These are phyloP conservation scores for Trichoderma virens DNA, from an alignment of 495 filamentous ascomycete species.

Conservation along the genomic window DNA sequence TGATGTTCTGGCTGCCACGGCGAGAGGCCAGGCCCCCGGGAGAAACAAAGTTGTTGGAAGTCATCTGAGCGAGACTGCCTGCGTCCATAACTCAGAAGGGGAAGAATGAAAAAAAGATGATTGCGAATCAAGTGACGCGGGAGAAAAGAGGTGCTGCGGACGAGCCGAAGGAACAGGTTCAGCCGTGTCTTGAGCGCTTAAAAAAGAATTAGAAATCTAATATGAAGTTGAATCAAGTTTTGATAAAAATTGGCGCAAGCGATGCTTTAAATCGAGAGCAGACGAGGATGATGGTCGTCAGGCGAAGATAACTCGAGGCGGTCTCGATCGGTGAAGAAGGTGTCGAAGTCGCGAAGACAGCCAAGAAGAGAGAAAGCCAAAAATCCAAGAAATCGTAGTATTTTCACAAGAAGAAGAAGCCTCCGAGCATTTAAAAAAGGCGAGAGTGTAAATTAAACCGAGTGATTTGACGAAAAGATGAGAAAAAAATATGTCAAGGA, in stretches of 20 bases:
- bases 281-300: constrained; percentile 10
- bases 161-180: neutral
- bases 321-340: constrained; percentile 16
- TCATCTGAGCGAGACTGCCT: constrained; percentile 99
- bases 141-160: constrained; percentile 9
- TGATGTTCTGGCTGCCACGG: constrained; percentile 73
- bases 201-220: constrained; percentile 7
- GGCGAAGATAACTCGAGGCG: constrained; percentile 12
- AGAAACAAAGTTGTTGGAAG: constrained; percentile 66
- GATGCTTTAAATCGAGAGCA: neutral
- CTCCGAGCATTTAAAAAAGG: neutral
- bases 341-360: neutral
- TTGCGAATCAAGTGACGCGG: constrained; percentile 15
- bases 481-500: neutral
- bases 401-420: constrained; percentile 5
- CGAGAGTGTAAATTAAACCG: neutral
- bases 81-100: constrained; percentile 81
- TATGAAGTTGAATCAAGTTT: neutral
- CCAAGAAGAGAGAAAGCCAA: neutral
- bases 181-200: neutral
- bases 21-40: constrained; percentile 68
- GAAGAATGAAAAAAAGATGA: constrained; percentile 10
- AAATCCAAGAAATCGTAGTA: constrained; percentile 11
- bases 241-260: constrained; percentile 10
- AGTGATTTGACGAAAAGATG: neutral